Conservation (phyloP, 2,329 filamentous ascomycete genomes). For the Penicillium janthinellum region DNA sequence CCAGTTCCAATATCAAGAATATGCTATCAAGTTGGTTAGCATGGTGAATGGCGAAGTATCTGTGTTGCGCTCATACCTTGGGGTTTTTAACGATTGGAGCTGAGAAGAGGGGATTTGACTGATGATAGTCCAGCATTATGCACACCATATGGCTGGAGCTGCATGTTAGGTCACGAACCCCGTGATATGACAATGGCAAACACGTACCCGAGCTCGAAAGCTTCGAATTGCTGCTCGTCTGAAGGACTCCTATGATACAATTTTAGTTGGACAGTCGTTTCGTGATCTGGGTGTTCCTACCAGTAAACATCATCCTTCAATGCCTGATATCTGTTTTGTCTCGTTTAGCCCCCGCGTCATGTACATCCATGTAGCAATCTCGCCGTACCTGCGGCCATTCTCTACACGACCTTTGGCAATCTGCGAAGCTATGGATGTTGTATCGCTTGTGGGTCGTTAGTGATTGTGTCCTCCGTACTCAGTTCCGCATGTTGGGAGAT, state of each 20-base stretch:
- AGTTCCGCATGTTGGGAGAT: neutral
- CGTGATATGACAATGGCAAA: neutral
- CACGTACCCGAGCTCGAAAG: slow-evolving; percentile 17
- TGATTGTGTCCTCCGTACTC: neutral
- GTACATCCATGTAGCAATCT: neutral
- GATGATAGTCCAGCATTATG: slow-evolving; percentile 17
- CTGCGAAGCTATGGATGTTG: slow-evolving; percentile 15
- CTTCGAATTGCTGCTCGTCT: slow-evolving; percentile 21
- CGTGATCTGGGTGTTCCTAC: neutral
- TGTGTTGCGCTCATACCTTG: slow-evolving; percentile 6
- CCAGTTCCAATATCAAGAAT: slow-evolving; percentile 19
- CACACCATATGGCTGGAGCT: slow-evolving; percentile 15
- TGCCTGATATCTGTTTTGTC: slow-evolving; percentile 14
- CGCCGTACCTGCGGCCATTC: slow-evolving; percentile 15
- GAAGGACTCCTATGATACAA: slow-evolving; percentile 12
- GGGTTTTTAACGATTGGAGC: slow-evolving; percentile 13
- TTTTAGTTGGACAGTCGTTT: neutral
- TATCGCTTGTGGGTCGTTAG: slow-evolving; percentile 10
- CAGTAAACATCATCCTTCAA: slow-evolving; percentile 20
- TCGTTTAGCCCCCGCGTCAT: neutral
- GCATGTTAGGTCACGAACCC: neutral
- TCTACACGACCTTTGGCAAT: slow-evolving; percentile 14
- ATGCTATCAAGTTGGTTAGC: slow-evolving; percentile 5
- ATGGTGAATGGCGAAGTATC: neutral
- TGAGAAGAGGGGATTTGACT: slow-evolving; percentile 9